These are phyloP conservation scores for Prosopis cineraria DNA, from an alignment of 306 rosid species.

Conservation along the genomic window DNA sequence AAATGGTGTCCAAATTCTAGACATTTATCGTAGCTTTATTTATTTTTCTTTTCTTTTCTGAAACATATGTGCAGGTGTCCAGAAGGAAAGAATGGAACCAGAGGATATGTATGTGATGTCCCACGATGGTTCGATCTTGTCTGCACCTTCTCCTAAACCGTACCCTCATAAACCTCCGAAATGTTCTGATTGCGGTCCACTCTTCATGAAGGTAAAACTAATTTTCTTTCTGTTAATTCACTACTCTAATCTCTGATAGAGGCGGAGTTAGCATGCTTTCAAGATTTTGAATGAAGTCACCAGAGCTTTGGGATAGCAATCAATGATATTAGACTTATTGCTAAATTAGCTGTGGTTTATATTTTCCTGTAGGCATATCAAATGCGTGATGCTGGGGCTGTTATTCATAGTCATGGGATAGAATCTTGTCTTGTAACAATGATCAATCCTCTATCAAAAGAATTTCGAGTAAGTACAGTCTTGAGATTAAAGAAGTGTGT, in stretches of 20 bases:
- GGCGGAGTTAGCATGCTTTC: slow-evolving; percentile 4
- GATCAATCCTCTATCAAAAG: slow-evolving; percentile 83
- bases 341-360: background rate
- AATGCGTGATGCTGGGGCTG: slow-evolving; percentile 84
- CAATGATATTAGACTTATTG: slow-evolving; percentile 1
- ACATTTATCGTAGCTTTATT: slow-evolving; percentile 16
- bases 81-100: slow-evolving; percentile 92
- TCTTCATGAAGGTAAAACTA: slow-evolving; percentile 74
- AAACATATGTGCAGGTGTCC: slow-evolving; percentile 69
- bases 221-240: slow-evolving; percentile 10
- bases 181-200: slow-evolving; percentile 89
- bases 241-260: slow-evolving; percentile 19
- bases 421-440: slow-evolving; percentile 92
- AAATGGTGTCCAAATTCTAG: background rate
- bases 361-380: slow-evolving; percentile 65
- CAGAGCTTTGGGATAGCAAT: slow-evolving; percentile 7
- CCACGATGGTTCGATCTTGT: slow-evolving; percentile 64
- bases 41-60: slow-evolving; percentile 11
- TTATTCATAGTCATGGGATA: slow-evolving; percentile 87
- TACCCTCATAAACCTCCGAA: slow-evolving; percentile 93
- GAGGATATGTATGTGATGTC: slow-evolving; percentile 91
- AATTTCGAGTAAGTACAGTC: slow-evolving; percentile 77
- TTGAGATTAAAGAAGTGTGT: slow-evolving; percentile 27
- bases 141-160: slow-evolving; percentile 81
- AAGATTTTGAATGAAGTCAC: slow-evolving; percentile 1